These are phyloP conservation scores for Clitoria ternatea DNA, from an alignment of 306 rosid genomes.

Conservation along the genomic window DNA sequence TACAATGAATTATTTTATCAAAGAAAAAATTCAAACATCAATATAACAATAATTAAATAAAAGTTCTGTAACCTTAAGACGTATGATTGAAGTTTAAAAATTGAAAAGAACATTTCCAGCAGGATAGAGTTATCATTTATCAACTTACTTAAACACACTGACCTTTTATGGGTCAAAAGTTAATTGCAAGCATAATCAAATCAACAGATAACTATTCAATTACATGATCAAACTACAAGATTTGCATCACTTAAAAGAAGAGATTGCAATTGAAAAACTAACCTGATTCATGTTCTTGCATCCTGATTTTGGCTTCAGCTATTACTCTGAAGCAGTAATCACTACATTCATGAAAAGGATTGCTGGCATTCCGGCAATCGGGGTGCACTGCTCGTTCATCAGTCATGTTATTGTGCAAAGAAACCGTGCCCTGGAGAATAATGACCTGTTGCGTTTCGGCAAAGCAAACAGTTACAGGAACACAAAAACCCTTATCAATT, in stretches of 20 bases:
- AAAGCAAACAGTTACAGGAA: not conserved
- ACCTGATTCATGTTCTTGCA: conserved; percentile 48
- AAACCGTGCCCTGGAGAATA: not conserved
- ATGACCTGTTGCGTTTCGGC: conserved; percentile 8
- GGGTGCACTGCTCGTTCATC: conserved; percentile 81
- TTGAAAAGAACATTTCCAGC: not conserved
- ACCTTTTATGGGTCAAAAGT: not conserved
- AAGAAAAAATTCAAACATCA: not conserved
- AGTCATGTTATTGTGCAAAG: conserved; percentile 40
- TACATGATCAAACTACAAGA: not conserved
- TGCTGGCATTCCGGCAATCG: conserved; percentile 85
- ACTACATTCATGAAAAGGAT: conserved; percentile 82
- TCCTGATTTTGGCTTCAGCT: conserved; percentile 60
- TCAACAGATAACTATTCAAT: not conserved
- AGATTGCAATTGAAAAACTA: not conserved
- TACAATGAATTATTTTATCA: not conserved
- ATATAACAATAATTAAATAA: not conserved
- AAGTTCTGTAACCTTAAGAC: not conserved
- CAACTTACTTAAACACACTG: not conserved
- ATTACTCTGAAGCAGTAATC: conserved; percentile 80
- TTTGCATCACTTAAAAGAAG: not conserved
- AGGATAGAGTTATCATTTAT: not conserved
- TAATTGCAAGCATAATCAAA: not conserved
- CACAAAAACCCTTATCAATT: conserved; percentile 19
- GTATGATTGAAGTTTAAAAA: not conserved